Evolutionary conservation across 1,284 basidiomycete species (phyloP), one percentile per base, ranked within the genome.

Genomic region (Singerocomus rubriflavus): DNA sequence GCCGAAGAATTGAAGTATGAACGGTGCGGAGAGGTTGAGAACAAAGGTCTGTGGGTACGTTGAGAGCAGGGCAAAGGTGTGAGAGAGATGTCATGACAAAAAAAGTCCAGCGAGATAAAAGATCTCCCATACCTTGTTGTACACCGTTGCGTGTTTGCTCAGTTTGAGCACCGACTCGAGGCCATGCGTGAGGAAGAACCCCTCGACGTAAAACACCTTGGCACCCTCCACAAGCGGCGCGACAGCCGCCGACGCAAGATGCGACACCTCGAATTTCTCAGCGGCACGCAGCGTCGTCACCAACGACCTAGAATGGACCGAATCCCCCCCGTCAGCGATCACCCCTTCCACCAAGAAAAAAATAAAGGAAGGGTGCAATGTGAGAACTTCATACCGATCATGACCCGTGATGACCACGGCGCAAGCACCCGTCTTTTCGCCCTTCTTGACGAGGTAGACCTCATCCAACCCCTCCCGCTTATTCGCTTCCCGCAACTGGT

Each of bases 161-260:
- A 99, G 69, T 59, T 87, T 78, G 44, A 94, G 71, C 37, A 85
- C 85, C 49, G 81, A 82, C 61, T 87, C 85, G 52, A 83, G 68
- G 48, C 95, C 95, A 70, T 99, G 96, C 21, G 96, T 97, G 57
- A 99, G 81, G 84, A 99, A 98, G 79, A 90, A 99, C 16, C 97
- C 96, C 63, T 94, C 97, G 54, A 98, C 84, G 78, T 99, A 99
- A 76, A 85, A 97, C 69, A 85, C 82, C 67, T 91, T 87, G 51
- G 95, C 95, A 46, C 74, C 79, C 29, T 90, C 79, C 63, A 98
- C 78, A 55, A 93, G 76, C 42, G 85, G 78, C 43, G 91, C 84
- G 55, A 98, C 85, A 56, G 79, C 75, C 27, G 85, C 77, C n/a
- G 89, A 88, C 27, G 80, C 76, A 47, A 98, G 79, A 73, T 98